Evolutionary conservation across 805 yeast genomes (phyloP).

Genomic region (Candida sonorensis): DNA sequence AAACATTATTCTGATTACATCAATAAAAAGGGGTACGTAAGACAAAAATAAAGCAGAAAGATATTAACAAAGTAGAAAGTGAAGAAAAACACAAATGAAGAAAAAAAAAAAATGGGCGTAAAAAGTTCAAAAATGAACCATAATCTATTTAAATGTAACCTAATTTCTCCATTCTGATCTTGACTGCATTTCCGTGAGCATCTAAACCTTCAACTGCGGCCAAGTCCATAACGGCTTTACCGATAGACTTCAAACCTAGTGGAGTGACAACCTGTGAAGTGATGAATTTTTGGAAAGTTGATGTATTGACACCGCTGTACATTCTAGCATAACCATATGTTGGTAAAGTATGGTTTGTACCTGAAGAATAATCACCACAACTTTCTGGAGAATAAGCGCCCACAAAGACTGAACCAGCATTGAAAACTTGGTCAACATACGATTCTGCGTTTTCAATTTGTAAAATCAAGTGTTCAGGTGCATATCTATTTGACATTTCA

Average conservation of each 20-base stretch:
- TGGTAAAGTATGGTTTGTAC: slow-evolving; percentile 97
- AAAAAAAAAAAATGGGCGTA: slow-evolving; percentile 3
- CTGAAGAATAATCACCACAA: slow-evolving; percentile 97
- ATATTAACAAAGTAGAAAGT: no score
- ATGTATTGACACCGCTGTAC: slow-evolving; percentile 95
- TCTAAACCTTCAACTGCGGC: slow-evolving; percentile 97
- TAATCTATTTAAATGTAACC: slow-evolving; percentile 32
- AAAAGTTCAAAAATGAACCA: neutral
- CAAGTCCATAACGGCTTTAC: slow-evolving; percentile 92
- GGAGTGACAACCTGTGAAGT: slow-evolving; percentile 88
- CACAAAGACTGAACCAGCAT: slow-evolving; percentile 96
- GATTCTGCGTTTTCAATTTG: slow-evolving; percentile 76
- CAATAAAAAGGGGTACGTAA: no score
- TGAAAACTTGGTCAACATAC: slow-evolving; percentile 67
- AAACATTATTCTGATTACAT: no score
- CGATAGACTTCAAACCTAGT: slow-evolving; percentile 80
- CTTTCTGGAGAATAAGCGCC: slow-evolving; percentile 97
- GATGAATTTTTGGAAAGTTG: slow-evolving; percentile 90
- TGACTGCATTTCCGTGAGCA: slow-evolving; percentile 96
- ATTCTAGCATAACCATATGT: slow-evolving; percentile 98
- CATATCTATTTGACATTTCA: slow-evolving; percentile 81
- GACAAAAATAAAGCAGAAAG: no score
- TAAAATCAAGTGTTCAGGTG: slow-evolving; percentile 95
- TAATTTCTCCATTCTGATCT: slow-evolving; percentile 82
- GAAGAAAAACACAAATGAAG: slow-evolving; percentile 6